Conservation (phyloP, 164 flowering plant genomes). For the Magnolia sinica region DNA sequence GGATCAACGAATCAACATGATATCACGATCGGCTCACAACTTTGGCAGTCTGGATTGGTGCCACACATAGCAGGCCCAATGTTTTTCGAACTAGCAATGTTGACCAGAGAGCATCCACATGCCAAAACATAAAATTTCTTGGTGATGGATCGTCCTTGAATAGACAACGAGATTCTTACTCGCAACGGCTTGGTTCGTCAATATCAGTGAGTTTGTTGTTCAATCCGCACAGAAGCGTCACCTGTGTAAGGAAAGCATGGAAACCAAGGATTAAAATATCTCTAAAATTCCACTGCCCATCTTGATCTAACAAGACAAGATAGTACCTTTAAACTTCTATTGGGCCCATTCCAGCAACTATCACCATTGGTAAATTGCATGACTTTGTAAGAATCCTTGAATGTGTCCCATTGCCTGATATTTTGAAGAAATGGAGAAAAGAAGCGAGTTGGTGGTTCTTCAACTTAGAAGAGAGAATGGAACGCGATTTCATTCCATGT, state of each 20-base stretch:
- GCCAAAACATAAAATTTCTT: too few species aligned
- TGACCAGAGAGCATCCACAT: neutral
- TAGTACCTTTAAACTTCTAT: slow-evolving; percentile 63
- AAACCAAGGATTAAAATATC: neutral
- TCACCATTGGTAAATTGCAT: slow-evolving; percentile 84
- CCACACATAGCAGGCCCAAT: neutral
- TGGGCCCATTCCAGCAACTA: slow-evolving; percentile 97
- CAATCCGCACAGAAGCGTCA: slow-evolving; percentile 87
- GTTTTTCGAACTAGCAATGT: neutral
- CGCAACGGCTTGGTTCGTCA: slow-evolving; percentile 99
- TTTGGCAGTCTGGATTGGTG: too few species aligned
- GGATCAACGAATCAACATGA: neutral
- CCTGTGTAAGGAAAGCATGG: slow-evolving; percentile 49
- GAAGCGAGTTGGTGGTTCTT: neutral
- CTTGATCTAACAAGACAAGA: neutral
- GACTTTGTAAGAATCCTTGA: slow-evolving; percentile 51
- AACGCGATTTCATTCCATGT: neutral
- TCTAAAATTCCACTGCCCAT: neutral
- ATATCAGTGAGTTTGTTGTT: slow-evolving; percentile 76
- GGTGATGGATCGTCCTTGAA: neutral
- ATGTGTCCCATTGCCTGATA: neutral
- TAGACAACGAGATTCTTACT: slow-evolving; percentile 44
- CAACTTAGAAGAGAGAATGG: neutral
- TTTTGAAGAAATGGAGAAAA: neutral
- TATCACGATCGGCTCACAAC: neutral